Evolutionary conservation across 495 filamentous ascomycete genomes (phyloP), one percentile per base, ranked within the genome.

Genomic region (Letharia lupina): DNA sequence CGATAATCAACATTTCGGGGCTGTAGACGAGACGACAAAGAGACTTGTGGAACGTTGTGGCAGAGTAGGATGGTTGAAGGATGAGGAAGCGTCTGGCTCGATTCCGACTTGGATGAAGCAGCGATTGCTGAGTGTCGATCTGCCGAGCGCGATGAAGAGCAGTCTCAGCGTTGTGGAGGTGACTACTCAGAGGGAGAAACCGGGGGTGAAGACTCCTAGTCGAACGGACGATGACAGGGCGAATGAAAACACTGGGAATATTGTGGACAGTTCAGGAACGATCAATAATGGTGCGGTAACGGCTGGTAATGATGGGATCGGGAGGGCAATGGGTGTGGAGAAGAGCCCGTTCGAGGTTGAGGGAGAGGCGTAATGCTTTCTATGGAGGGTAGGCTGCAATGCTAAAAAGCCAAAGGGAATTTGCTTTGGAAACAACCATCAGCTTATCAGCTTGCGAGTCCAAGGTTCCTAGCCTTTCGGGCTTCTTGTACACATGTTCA

Each of bases 21-120:
- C 94, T 1, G 88, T 89, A 7, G 94, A 98, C 68, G 88, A 91
- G 60, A 98, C 95, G 0, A 98, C 95, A 0, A 73, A 89, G 40
- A 83, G 93, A 33, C 85, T 98, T 20, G 89, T 96, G 16, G 80
- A 85, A 35, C 86, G 95, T 40, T 96, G 94, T 68, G 81, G 84
- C 48, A 86, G 86, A 48, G 92, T 96, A n/a, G 79, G 84, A 12
- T 98, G 94, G 94, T 77, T 98, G 23, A 77, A 75, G 54, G 79
- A 83, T 33, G 75, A 77, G 5, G 69, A 71, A 15, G 77, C 82
- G 4, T 78, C 79, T 37, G 39, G 50, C 1, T 63, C 41, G 20
- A 75, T 12, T 76, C 78, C 41, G 77, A 83, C 61, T 31, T 65
- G 33, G 69, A 54, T 67, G 65, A 73, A 59, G 42, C 63, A 62